A percentile compares a stretch with the other conserved stretches of the same genome.
These are phyloP conservation scores for Coemansia sp. DNA, from an alignment of 192 early-diverging fungal genomes.

Conservation along the genomic window DNA sequence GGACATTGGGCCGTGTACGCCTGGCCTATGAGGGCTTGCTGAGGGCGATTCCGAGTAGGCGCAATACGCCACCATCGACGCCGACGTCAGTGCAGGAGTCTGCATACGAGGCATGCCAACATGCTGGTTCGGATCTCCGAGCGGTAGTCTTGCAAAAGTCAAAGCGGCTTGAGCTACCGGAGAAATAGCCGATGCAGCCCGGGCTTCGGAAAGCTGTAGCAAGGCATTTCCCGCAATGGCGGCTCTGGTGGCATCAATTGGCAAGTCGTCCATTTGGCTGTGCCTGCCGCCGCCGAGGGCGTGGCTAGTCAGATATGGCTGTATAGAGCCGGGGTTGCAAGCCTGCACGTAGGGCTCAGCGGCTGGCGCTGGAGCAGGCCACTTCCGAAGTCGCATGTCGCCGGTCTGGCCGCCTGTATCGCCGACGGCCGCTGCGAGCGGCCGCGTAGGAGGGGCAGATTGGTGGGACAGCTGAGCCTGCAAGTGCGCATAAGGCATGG, in stretches of 20 bases:
- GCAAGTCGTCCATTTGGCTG: neutral
- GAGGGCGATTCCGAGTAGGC: neutral
- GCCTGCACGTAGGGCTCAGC: neutral
- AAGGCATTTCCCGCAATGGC: neutral
- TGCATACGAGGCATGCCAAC: neutral
- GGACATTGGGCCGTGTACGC: neutral
- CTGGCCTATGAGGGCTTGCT: neutral
- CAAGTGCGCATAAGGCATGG: constrained; percentile 8
- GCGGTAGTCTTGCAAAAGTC: neutral
- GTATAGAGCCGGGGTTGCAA: neutral
- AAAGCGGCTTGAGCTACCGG: neutral
- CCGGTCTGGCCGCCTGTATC: neutral
- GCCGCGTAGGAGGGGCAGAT: neutral
- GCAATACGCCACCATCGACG: neutral
- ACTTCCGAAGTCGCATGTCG: neutral
- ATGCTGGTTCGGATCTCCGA: neutral
- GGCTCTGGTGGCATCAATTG: neutral
- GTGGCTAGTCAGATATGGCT: neutral
- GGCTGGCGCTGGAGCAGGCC: neutral
- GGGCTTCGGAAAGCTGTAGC: neutral
- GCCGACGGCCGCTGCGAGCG: neutral
- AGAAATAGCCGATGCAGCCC: neutral
- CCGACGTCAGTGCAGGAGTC: constrained; percentile 10
- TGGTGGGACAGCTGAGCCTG: neutral
- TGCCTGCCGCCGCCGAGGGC: neutral